Evolutionary conservation across 257 asterid genomes (phyloP).

Genomic region (Solanum megistacrolobum): DNA sequence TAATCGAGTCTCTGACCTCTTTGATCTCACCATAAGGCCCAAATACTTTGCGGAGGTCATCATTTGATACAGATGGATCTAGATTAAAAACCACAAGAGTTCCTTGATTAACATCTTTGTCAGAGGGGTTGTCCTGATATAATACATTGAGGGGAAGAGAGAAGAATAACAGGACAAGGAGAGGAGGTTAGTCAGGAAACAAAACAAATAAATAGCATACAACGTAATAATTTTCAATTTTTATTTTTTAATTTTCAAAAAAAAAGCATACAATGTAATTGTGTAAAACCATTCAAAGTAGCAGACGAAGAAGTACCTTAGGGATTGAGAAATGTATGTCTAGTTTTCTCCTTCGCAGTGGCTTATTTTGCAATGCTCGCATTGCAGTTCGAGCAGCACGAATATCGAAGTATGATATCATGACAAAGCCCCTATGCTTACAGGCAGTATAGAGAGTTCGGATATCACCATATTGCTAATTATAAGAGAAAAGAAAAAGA

Average conservation of each 20-base stretch:
- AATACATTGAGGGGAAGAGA: not conserved
- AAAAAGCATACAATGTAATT: not conserved
- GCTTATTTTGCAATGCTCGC: conserved; percentile 55
- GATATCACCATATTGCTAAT: conserved; percentile 65
- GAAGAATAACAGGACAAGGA: not conserved
- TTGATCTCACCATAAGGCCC: conserved; percentile 79
- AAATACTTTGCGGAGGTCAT: conserved; percentile 57
- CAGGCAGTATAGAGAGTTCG: conserved; percentile 58
- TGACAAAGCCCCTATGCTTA: conserved; percentile 75
- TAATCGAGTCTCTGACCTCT: conserved; percentile 38
- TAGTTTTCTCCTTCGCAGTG: conserved; percentile 52
- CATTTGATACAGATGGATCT: conserved; percentile 67
- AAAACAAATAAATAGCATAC: not conserved
- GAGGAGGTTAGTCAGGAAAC: not conserved
- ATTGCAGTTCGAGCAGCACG: conserved; percentile 70
- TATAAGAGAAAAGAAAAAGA: not conserved
- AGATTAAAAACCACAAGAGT: conserved; percentile 63
- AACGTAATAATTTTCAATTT: not conserved
- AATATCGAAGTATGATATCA: conserved; percentile 70
- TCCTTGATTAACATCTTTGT: conserved; percentile 71
- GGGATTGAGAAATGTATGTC: conserved; percentile 82
- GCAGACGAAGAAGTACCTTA: conserved; percentile 21
- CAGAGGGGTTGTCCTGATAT: conserved; percentile 64
- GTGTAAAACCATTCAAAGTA: not conserved
- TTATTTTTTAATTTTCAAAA: not conserved